phyloP scores from a whole-genome alignment of 345 rosid species.

The Acer saccharum region DNA sequence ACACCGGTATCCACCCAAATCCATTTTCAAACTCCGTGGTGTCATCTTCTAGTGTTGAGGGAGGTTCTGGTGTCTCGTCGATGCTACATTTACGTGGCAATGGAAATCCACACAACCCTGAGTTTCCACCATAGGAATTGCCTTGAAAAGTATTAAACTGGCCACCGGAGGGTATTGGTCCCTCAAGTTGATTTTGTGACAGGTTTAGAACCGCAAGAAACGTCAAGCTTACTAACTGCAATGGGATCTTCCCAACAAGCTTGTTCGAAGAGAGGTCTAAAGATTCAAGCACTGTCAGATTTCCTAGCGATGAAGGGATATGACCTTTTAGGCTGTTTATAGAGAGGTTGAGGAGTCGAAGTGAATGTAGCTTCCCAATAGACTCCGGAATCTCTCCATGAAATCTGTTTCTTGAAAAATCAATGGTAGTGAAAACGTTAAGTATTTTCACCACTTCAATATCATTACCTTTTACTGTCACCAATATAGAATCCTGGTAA shows the following conservation, averaged over 20 bases:
- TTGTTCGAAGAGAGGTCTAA: neutral
- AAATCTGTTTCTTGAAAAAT: neutral
- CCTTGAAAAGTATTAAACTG: slow-evolving; percentile 9
- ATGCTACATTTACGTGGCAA: neutral
- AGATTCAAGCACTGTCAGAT: neutral
- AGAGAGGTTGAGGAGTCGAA: neutral
- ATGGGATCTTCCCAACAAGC: neutral
- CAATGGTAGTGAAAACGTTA: neutral
- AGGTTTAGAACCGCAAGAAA: slow-evolving; percentile 13
- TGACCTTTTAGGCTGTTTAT: slow-evolving; percentile 10
- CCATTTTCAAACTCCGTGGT: neutral
- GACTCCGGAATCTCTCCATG: neutral
- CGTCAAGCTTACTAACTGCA: slow-evolving; percentile 2
- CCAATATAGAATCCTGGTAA: neutral
- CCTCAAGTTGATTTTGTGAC: slow-evolving; percentile 1
- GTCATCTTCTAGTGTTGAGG: neutral
- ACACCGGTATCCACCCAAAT: neutral
- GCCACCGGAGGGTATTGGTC: slow-evolving; percentile 12
- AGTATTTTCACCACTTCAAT: neutral
- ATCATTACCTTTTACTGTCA: neutral
- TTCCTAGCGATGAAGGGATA: slow-evolving; percentile 14
- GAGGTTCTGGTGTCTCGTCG: neutral
- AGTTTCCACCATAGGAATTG: slow-evolving; percentile 14
- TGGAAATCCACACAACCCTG: neutral
- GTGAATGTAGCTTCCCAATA: neutral